Percentiles rank a stretch among this genome's conserved stretches.
phyloP scores from a whole-genome alignment of 78 protist genomes.

The Protostelium mycophagum region DNA sequence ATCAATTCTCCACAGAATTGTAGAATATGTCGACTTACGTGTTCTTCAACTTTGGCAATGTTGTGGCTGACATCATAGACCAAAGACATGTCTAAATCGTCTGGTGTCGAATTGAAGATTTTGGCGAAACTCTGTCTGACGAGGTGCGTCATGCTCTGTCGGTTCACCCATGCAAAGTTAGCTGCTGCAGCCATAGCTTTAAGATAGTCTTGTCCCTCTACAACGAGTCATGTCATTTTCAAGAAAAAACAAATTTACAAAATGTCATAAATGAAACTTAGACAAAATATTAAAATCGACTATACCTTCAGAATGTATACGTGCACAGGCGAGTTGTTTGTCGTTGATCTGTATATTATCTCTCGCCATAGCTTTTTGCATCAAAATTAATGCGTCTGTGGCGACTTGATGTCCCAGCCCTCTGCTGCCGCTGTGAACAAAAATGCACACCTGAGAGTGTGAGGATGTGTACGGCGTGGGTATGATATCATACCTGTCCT shows the following conservation, averaged over 20 bases:
- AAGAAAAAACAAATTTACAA: neutral
- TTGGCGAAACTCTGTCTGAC: constrained; percentile 74
- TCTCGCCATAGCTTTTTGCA: constrained; percentile 86
- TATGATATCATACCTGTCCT: too few species aligned
- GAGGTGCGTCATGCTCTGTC: constrained; percentile 82
- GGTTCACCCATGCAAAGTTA: constrained; percentile 92
- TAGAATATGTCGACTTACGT: too few species aligned
- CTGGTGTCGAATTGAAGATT: constrained; percentile 72
- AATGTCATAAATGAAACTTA: too few species aligned
- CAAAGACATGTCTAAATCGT: constrained; percentile 90
- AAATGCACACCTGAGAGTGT: constrained; percentile 83
- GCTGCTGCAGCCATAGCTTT: constrained; percentile 92
- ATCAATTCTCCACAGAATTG: too few species aligned
- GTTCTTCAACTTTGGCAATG: constrained; percentile 90
- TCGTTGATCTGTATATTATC: constrained; percentile 81
- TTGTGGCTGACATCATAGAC: constrained; percentile 95
- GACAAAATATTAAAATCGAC: too few species aligned
- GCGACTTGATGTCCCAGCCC: constrained; percentile 98
- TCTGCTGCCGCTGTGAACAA: constrained; percentile 90
- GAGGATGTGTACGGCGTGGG: too few species aligned
- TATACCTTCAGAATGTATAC: constrained; percentile 19
- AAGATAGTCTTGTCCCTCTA: constrained; percentile 80
- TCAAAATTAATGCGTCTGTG: constrained; percentile 84
- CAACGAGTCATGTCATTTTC: neutral
- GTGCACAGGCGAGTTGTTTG: constrained; percentile 59